Evolutionary conservation across 108 stramenopile species (phyloP), one percentile per base, ranked within the genome.

Genomic region (Fragilariopsis cylindrus): DNA sequence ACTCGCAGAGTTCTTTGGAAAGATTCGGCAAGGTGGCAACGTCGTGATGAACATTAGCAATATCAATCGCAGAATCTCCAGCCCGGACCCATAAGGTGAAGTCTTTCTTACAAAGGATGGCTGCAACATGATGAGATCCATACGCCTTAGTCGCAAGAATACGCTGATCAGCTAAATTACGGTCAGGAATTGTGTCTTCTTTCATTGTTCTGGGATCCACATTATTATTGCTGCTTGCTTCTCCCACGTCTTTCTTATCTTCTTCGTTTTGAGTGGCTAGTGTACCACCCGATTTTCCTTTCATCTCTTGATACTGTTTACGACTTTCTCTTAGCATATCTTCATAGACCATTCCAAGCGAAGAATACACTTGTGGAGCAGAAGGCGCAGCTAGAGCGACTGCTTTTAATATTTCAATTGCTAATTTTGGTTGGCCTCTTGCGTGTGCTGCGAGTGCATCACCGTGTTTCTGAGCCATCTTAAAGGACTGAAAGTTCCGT

Each of bases 271-370:
- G 16, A 8, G 65, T 56, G 30, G 78, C 65, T 39, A 62, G 13
- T 11, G 9, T 30, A 55, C 5, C 3, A 21, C 12, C 15, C 4
- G 54, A 39, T 49, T 2, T 19, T 21, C 15, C 42, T 16, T 40
- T 48, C 11, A 44, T 19, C n/a, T 63, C 21, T 43, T 74, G n/a
- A 18, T 57, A 47, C 47, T 40, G 47, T 60, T 72, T 78, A 15
- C 57, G 30, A 74, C 81, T 79, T 44, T 88, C 85, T 42, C 62
- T 65, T 47, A 91, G 74, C 90, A 92, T 91, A 60, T 89, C 87
- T 68, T 91, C 90, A 57, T 90, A 95, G 48, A 95, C 90, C 88
- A 92, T 82, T n/a, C 94, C 94, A 4, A 95, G 81, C 54, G 88
- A 90, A 11, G 89, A 88, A 70, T 95, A 95, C 2, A 95, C 82